These are phyloP conservation scores for Cryptococcus sp. DNA, from an alignment of 1,284 basidiomycete species.

Conservation along the genomic window DNA sequence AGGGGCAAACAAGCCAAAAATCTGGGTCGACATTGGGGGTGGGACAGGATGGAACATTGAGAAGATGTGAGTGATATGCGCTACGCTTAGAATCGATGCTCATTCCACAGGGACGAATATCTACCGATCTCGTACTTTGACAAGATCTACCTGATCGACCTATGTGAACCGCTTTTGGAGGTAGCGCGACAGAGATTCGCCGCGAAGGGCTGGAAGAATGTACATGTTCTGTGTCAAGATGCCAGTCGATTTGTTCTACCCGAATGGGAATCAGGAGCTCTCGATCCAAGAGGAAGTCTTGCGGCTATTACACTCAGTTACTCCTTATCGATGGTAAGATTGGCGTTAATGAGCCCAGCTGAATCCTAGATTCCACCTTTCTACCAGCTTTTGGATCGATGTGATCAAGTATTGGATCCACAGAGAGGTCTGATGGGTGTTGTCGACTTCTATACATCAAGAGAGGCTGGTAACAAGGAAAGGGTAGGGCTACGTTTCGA, in stretches of 20 bases:
- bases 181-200: slow-evolving; percentile 67
- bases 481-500: slow-evolving; percentile 19
- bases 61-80: slow-evolving; percentile 52
- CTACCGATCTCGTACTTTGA: slow-evolving; percentile 61
- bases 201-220: slow-evolving; percentile 67
- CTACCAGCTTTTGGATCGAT: slow-evolving; percentile 64
- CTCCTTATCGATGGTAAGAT: slow-evolving; percentile 63
- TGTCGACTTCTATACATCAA: slow-evolving; percentile 73
- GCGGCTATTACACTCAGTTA: slow-evolving; percentile 66
- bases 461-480: slow-evolving; percentile 56
- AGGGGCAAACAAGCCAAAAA: slow-evolving; percentile 33
- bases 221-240: slow-evolving; percentile 70
- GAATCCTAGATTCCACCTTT: slow-evolving; percentile 62
- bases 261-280: slow-evolving; percentile 53
- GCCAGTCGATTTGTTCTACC: slow-evolving; percentile 67
- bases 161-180: slow-evolving; percentile 69
- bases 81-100: neutral
- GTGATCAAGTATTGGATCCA: slow-evolving; percentile 65
- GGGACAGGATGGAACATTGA: slow-evolving; percentile 82
- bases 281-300: slow-evolving; percentile 57
- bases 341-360: neutral
- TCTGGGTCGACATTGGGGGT: slow-evolving; percentile 80
- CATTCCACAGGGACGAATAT: slow-evolving; percentile 60
- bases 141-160: slow-evolving; percentile 68
- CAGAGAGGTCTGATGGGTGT: slow-evolving; percentile 64